Percentiles rank a stretch among this genome's conserved stretches.
Evolutionary conservation across 169 alveolate genomes (phyloP).

Genomic region (Eimeria maxima): DNA sequence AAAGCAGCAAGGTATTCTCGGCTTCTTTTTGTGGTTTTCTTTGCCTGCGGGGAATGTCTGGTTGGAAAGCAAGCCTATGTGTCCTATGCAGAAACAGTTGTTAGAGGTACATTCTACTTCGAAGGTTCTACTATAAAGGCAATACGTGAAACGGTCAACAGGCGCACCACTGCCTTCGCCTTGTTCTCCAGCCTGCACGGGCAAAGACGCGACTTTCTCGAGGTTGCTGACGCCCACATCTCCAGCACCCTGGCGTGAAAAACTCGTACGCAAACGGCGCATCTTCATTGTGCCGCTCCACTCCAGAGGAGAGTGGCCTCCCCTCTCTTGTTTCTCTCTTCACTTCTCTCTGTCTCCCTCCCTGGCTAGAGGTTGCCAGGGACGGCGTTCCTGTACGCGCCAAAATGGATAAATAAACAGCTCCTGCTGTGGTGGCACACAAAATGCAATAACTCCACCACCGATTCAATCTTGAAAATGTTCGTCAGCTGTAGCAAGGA

Average conservation of each 20-base stretch:
- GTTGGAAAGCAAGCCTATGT: no score
- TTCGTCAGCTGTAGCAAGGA: not conserved
- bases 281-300: not conserved
- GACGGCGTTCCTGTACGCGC: not conserved
- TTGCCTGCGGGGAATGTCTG: no score
- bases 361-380: not conserved
- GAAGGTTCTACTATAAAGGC: not conserved
- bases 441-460: not conserved
- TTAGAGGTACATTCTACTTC: not conserved
- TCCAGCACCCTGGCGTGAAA: conserved; percentile 55
- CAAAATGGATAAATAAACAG: not conserved
- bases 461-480: not conserved
- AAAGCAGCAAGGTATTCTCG: no score
- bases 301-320: not conserved
- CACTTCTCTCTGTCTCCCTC: no score
- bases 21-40: no score
- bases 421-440: not conserved
- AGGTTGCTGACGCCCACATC: conserved; percentile 70
- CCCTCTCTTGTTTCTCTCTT: not conserved
- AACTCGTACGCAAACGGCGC: conserved; percentile 63
- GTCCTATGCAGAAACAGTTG: no score
- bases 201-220: conserved; percentile 50
- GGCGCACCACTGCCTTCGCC: conserved; percentile 62
- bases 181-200: conserved; percentile 53
- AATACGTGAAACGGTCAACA: not conserved